phyloP scores from a whole-genome alignment of 805 yeast species.

The Monosporozyma siamensis region DNA sequence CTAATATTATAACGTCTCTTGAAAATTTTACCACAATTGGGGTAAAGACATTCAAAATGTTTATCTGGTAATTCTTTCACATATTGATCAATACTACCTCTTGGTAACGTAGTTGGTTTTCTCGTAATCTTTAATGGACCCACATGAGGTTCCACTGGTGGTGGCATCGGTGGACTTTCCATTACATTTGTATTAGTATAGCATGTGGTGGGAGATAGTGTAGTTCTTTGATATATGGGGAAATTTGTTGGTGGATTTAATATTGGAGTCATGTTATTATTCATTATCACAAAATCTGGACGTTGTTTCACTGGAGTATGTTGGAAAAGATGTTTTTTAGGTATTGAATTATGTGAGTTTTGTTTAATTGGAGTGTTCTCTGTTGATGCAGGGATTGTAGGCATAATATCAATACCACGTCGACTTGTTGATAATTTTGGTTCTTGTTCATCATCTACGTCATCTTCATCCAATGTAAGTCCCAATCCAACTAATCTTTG shows the following conservation, averaged over 20 bases:
- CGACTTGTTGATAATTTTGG: constrained; percentile 6
- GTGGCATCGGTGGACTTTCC: constrained; percentile 6
- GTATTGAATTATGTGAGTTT: constrained; percentile 8
- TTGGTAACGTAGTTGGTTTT: constrained; percentile 46
- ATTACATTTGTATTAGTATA: too few relatives aligned
- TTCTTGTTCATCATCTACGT: too few relatives aligned
- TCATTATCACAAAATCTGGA: not conserved
- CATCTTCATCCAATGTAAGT: not conserved
- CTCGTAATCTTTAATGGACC: constrained; percentile 23
- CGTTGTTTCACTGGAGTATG: constrained; percentile 20
- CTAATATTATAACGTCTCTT: constrained; percentile 85
- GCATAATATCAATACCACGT: constrained; percentile 16
- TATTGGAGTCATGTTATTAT: constrained; percentile 4
- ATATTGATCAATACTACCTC: constrained; percentile 79
- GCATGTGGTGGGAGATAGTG: not conserved
- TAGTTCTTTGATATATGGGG: constrained; percentile 7
- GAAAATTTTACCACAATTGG: constrained; percentile 73
- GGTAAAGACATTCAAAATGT: constrained; percentile 62
- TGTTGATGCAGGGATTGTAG: constrained; percentile 26
- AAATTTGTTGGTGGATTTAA: constrained; percentile 6
- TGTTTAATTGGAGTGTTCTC: constrained; percentile 19
- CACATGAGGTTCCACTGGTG: constrained; percentile 11
- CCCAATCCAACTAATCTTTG: constrained; percentile 11
- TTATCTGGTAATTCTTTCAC: constrained; percentile 76
- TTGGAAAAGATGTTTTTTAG: constrained; percentile 26